Percentiles rank a stretch among this genome's conserved stretches.
These are phyloP conservation scores for Boeremia exigua DNA, from an alignment of 2,329 filamentous ascomycete genomes.

Conservation along the genomic window DNA sequence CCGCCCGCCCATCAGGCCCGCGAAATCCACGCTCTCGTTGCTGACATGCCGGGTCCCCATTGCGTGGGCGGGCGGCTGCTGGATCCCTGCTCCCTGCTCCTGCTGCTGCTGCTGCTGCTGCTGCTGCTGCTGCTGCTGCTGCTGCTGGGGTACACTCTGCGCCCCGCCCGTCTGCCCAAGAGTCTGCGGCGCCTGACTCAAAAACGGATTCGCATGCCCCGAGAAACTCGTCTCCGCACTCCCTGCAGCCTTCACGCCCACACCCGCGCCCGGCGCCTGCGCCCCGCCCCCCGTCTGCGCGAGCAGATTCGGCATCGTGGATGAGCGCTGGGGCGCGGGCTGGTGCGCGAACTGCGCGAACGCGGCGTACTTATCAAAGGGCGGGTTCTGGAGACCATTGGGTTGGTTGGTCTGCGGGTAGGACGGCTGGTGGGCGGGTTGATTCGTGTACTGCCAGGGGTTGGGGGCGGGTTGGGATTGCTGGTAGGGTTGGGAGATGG, in stretches of 20 bases:
- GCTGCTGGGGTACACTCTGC: constrained; percentile 59
- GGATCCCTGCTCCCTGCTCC: no score
- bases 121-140: no score
- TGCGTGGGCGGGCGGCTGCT: constrained; percentile 12
- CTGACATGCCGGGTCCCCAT: constrained; percentile 58
- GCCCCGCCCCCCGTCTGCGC: constrained; percentile 20
- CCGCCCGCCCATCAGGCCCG: constrained; percentile 67
- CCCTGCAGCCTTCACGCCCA: no score
- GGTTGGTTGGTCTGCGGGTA: constrained; percentile 19
- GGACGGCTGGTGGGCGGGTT: constrained; percentile 24
- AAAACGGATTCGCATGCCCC: constrained; percentile 53
- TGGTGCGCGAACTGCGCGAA: constrained; percentile 14
- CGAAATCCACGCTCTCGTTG: constrained; percentile 72
- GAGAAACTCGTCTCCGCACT: constrained; percentile 24
- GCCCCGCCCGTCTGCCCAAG: constrained; percentile 49
- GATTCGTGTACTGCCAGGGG: constrained; percentile 35
- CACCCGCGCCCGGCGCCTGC: no score
- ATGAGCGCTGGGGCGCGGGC: constrained; percentile 14
- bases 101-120: no score
- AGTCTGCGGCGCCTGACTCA: constrained; percentile 39
- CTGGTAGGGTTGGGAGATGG: constrained; percentile 26
- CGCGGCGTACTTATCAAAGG: constrained; percentile 15
- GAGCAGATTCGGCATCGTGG: constrained; percentile 20
- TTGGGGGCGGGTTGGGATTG: constrained; percentile 27
- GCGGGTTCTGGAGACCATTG: neutral